Evolutionary conservation across 306 rosid species (phyloP).

Genomic region (Mimosa pudica): DNA sequence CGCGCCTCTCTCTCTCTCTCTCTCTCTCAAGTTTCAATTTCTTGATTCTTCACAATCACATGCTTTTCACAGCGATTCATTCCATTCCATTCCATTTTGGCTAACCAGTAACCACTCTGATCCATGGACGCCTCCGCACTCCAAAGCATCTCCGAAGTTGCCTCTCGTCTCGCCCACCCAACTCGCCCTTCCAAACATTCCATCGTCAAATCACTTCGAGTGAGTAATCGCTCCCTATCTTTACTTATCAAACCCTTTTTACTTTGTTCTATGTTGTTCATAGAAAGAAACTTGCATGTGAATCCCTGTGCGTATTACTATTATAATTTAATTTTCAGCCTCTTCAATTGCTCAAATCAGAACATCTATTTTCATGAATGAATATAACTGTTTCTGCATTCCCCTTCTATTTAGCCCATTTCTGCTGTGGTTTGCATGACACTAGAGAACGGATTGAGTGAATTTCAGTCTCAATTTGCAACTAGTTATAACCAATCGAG

Average conservation of each 20-base stretch:
- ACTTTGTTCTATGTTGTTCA: not conserved
- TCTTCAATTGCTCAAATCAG: no score
- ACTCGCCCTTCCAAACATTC: slow-evolving; percentile 69
- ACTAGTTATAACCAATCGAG: not conserved
- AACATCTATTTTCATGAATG: not conserved
- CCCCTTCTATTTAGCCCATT: not conserved
- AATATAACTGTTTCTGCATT: not conserved
- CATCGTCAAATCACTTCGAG: slow-evolving; percentile 68
- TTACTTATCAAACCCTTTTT: not conserved
- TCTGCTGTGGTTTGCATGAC: not conserved
- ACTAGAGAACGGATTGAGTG: not conserved
- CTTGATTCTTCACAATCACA: not conserved
- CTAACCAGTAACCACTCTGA: not conserved
- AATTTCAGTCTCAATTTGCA: not conserved
- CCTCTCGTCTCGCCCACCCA: slow-evolving; percentile 52
- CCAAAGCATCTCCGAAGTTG: slow-evolving; percentile 62
- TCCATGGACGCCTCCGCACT: slow-evolving; percentile 62
- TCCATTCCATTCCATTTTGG: slow-evolving; percentile 10
- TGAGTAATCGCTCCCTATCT: slow-evolving; percentile 37
- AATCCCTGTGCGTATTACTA: not conserved
- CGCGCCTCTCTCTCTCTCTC: no score
- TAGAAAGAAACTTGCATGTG: not conserved
- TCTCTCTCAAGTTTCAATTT: no score
- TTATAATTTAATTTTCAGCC: not conserved
- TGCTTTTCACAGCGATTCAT: slow-evolving; percentile 7